Conservation (phyloP, 306 rosid species). For the Elaeagnus macrophylla region DNA sequence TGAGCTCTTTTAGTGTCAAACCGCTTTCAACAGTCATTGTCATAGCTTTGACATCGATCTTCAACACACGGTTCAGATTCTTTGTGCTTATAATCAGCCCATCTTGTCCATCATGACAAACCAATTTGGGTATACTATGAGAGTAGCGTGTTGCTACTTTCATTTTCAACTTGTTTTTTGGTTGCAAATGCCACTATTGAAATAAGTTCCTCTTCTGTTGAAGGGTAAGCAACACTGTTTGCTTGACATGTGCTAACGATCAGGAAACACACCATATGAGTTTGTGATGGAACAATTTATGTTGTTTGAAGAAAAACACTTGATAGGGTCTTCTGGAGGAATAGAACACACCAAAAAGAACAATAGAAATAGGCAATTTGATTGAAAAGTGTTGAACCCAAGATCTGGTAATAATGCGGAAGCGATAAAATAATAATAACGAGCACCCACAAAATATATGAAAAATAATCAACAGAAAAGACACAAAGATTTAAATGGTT, state of each 20-base stretch:
- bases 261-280: conserved; percentile 63
- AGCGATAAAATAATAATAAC: too few species aligned
- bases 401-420: too few species aligned
- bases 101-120: conserved; percentile 29
- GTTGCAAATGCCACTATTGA: conserved; percentile 39
- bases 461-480: too few species aligned
- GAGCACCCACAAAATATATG: too few species aligned
- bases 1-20: too few species aligned
- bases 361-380: conserved; percentile 14
- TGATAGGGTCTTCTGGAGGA: conserved; percentile 60
- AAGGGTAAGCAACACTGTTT: conserved; percentile 32
- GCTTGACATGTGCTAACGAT: conserved; percentile 40
- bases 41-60: too few species aligned
- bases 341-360: conserved; percentile 18
- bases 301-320: conserved; percentile 37
- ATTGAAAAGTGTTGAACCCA: background rate
- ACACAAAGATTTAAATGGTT: too few species aligned
- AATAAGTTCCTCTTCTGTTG: conserved; percentile 41
- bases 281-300: conserved; percentile 66
- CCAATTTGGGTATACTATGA: conserved; percentile 72
- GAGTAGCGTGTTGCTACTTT: conserved; percentile 49
- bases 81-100: too few species aligned
- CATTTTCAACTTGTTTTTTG: conserved; percentile 25
- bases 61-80: too few species aligned
- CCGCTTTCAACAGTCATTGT: too few species aligned